Evolutionary conservation across 306 rosid genomes (phyloP).

Genomic region (Begonia fuchsioides): DNA sequence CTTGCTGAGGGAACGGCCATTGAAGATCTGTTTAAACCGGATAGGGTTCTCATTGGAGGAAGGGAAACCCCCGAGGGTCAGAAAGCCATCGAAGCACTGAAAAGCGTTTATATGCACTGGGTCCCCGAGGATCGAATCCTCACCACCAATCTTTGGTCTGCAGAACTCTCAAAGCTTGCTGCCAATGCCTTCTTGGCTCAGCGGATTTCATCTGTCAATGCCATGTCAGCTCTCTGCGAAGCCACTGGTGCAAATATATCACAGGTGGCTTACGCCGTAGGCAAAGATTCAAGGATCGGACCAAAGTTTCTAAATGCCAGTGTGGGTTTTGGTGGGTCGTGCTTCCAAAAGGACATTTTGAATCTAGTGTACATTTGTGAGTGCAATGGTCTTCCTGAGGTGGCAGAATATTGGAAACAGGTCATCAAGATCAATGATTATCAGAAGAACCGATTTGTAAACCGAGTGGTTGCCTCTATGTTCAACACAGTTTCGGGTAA

Average conservation of each 20-base stretch:
- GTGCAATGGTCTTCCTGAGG: constrained; percentile 93
- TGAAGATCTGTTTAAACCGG: constrained; percentile 70
- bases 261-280: constrained; percentile 74
- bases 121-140: constrained; percentile 63
- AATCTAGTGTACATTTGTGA: constrained; percentile 87
- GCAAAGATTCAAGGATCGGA: constrained; percentile 83
- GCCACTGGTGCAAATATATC: constrained; percentile 75
- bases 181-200: constrained; percentile 97
- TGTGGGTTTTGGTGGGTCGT: constrained; percentile 95
- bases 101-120: constrained; percentile 74
- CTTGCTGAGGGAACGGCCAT: constrained; percentile 97
- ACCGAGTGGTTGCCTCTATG: constrained; percentile 84
- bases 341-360: constrained; percentile 88
- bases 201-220: constrained; percentile 82
- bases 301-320: constrained; percentile 83
- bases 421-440: constrained; percentile 88
- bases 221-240: constrained; percentile 95
- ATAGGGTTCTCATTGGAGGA: constrained; percentile 80
- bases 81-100: constrained; percentile 59
- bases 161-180: constrained; percentile 87
- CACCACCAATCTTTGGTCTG: constrained; percentile 96
- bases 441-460: constrained; percentile 83
- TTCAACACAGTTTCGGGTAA: constrained; percentile 74
- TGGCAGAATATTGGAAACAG: constrained; percentile 97
- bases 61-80: constrained; percentile 74